A percentile compares a stretch with the other conserved stretches of the same genome.
Evolutionary conservation across 306 rosid species (phyloP).

Genomic region (Quercus berberidifolia): DNA sequence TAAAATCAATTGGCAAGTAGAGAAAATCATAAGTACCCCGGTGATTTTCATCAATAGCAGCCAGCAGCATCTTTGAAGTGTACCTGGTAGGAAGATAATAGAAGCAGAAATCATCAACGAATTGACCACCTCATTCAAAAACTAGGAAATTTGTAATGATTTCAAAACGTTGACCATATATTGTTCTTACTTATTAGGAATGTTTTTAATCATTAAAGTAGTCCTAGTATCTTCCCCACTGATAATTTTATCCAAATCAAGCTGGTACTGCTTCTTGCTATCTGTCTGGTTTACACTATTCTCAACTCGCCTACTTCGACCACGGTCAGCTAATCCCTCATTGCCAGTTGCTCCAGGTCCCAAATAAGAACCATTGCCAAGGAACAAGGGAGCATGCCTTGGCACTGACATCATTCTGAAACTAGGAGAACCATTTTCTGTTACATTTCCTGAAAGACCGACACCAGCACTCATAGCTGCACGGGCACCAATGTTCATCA

Average conservation of each 20-base stretch:
- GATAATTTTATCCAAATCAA: conserved; percentile 79
- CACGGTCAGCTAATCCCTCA: conserved; percentile 63
- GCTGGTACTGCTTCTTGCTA: conserved; percentile 83
- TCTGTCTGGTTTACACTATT: conserved; percentile 59
- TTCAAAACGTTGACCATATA: background rate
- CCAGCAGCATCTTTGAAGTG: conserved; percentile 88
- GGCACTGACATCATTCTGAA: conserved; percentile 80
- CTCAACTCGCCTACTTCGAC: conserved; percentile 68
- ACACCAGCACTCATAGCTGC: conserved; percentile 48
- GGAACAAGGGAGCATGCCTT: conserved; percentile 59
- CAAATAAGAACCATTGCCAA: conserved; percentile 61
- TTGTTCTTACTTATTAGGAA: conserved; percentile 80
- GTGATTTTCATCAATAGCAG: conserved; percentile 91
- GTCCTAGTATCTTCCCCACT: conserved; percentile 86
- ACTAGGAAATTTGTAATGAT: background rate
- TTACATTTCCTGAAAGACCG: conserved; percentile 60
- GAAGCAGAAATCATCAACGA: conserved; percentile 8
- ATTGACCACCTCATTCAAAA: conserved; percentile 12
- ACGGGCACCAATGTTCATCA: conserved; percentile 57
- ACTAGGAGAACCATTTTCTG: conserved; percentile 65
- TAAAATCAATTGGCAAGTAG: conserved; percentile 90
- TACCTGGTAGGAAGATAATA: conserved; percentile 49
- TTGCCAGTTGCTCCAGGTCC: conserved; percentile 47
- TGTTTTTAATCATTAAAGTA: conserved; percentile 91
- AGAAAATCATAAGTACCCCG: conserved; percentile 79